Conservation (phyloP, 148 eudicot species). For the Tetragonia tetragonoides region DNA sequence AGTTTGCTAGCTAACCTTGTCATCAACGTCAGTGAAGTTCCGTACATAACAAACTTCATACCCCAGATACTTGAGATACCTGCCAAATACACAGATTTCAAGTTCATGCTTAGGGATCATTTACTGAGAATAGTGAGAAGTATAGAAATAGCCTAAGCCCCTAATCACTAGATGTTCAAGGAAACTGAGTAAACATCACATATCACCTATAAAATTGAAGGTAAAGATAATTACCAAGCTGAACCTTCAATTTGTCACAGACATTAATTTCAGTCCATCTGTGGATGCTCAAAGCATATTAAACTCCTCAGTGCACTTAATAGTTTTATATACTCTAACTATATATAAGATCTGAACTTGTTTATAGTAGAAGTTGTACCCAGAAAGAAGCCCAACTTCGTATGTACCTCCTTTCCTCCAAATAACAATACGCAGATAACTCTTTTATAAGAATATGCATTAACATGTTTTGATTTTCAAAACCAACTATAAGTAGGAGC, state of each 20-base stretch:
- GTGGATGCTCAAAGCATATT: background rate
- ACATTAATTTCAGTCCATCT: background rate
- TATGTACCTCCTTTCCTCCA: background rate
- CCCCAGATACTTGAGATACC: slow-evolving; percentile 76
- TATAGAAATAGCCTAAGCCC: background rate
- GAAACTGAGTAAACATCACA: background rate
- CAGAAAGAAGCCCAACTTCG: background rate
- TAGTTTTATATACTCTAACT: background rate
- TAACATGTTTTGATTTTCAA: background rate
- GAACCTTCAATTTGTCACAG: background rate
- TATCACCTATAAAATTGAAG: background rate
- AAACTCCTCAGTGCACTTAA: background rate
- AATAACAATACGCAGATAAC: background rate
- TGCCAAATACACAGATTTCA: slow-evolving; percentile 43
- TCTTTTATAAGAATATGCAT: background rate
- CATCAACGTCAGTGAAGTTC: slow-evolving; percentile 97
- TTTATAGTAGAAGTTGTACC: background rate
- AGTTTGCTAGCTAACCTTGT: slow-evolving; percentile 57
- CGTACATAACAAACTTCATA: slow-evolving; percentile 92
- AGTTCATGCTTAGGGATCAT: background rate
- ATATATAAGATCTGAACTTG: background rate
- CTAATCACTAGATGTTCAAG: background rate
- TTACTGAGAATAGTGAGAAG: slow-evolving; percentile 7
- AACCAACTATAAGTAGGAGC: background rate
- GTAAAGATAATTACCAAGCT: background rate